Conservation (phyloP, 208 protist species). For the Leptomonas seymouri region DNA sequence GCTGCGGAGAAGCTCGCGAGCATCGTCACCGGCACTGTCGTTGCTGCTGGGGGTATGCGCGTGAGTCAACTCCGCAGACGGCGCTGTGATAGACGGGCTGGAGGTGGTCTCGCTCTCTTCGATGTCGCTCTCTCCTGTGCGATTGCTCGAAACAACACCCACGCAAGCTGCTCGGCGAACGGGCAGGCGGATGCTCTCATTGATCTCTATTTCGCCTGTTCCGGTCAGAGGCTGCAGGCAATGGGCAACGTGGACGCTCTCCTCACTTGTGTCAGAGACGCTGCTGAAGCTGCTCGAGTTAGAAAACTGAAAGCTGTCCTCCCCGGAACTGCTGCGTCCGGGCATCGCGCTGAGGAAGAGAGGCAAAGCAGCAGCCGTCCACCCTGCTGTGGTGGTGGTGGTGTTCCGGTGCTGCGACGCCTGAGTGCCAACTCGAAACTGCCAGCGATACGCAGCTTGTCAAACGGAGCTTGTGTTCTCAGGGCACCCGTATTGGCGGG, state of each 20-base stretch:
- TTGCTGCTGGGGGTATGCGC: neutral
- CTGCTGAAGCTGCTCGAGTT: constrained; percentile 25
- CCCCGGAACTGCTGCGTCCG: neutral
- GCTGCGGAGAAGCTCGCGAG: neutral
- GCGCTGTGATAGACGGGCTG: neutral
- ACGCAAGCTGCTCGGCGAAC: neutral
- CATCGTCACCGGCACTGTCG: neutral
- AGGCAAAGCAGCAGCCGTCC: neutral
- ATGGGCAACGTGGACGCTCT: neutral
- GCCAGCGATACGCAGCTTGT: no score
- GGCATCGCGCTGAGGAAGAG: neutral
- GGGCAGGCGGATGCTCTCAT: neutral
- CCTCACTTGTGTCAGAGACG: neutral
- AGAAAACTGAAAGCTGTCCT: constrained; percentile 9
- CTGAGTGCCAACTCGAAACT: no score
- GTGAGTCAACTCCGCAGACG: neutral
- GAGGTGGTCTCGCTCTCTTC: neutral
- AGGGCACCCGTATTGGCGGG: no score
- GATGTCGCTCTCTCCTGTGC: neutral
- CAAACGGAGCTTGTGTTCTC: no score
- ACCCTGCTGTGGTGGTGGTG: neutral
- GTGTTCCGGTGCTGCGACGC: no score
- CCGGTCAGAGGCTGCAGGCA: neutral
- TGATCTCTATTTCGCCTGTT: neutral
- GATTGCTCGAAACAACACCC: neutral